Evolutionary conservation across 192 early-diverging fungal genomes (phyloP).

Genomic region (Podila epigama): DNA sequence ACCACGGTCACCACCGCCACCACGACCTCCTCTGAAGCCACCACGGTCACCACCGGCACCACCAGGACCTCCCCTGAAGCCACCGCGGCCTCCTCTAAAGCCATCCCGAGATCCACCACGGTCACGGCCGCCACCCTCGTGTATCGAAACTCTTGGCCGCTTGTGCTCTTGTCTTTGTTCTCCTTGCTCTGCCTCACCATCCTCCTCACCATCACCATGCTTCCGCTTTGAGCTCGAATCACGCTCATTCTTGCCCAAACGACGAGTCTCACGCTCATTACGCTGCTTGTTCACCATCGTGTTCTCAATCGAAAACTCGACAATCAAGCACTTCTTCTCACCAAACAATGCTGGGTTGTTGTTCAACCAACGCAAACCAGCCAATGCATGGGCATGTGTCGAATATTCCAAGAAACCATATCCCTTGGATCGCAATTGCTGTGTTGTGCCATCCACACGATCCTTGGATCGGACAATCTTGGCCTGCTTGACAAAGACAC

Average conservation of each 20-base stretch:
- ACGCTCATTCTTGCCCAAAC: background rate
- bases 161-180: slow-evolving; percentile 15
- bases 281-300: slow-evolving; percentile 77
- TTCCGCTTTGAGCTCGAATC: slow-evolving; percentile 16
- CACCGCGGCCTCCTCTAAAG: slow-evolving; percentile 7
- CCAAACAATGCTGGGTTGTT: slow-evolving; percentile 75
- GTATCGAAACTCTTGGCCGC: slow-evolving; percentile 32
- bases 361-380: slow-evolving; percentile 91
- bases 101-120: slow-evolving; percentile 4
- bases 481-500: slow-evolving; percentile 70
- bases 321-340: slow-evolving; percentile 78
- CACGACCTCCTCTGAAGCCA: slow-evolving; percentile 9
- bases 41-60: slow-evolving; percentile 9
- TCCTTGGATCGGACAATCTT: slow-evolving; percentile 85
- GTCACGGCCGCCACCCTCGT: slow-evolving; percentile 31
- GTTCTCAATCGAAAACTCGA: slow-evolving; percentile 94
- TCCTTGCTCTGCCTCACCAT: slow-evolving; percentile 4
- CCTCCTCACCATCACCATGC: slow-evolving; percentile 15
- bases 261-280: slow-evolving; percentile 34
- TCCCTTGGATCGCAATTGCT: slow-evolving; percentile 78
- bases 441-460: slow-evolving; percentile 76
- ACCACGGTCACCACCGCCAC: slow-evolving; percentile 9
- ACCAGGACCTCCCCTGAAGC: slow-evolving; percentile 2
- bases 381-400: slow-evolving; percentile 89
- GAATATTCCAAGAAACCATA: slow-evolving; percentile 95